Percentiles rank a stretch among this genome's conserved stretches.
Conservation (phyloP, 331 rosid genomes). For the Prunus yedoensis region DNA sequence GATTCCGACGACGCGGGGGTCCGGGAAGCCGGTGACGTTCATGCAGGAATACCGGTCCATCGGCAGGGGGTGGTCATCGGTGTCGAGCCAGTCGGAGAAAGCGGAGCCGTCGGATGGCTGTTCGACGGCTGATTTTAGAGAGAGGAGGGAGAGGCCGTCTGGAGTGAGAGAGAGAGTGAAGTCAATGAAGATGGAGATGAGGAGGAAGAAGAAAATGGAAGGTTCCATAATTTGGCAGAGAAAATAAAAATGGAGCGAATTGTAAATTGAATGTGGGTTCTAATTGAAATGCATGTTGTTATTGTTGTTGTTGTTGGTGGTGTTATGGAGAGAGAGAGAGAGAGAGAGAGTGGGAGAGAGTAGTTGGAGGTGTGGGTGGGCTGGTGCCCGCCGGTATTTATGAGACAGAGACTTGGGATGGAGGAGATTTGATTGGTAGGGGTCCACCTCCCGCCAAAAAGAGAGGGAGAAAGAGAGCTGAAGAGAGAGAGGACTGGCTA, state of each 20-base stretch:
- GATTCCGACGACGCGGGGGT: conserved; percentile 82
- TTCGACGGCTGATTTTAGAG: conserved; percentile 88
- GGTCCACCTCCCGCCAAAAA: conserved; percentile 65
- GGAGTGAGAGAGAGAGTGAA: conserved; percentile 54
- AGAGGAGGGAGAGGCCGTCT: conserved; percentile 89
- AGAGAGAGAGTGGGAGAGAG: not conserved
- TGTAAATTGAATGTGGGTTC: not conserved
- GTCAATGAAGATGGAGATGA: not conserved
- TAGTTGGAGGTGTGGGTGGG: conserved; percentile 16
- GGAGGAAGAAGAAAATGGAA: not conserved
- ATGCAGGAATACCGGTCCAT: conserved; percentile 87
- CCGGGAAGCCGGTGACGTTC: conserved; percentile 56
- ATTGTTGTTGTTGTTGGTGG: not conserved
- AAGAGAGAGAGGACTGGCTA: conserved; percentile 5
- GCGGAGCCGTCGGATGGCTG: conserved; percentile 31
- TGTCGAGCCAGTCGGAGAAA: conserved; percentile 77
- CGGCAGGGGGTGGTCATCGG: conserved; percentile 69
- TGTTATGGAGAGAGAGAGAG: not conserved
- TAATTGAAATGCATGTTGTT: no score
- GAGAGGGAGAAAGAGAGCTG: not conserved
- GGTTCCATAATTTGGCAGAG: not conserved
- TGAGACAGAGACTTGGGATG: conserved; percentile 41
- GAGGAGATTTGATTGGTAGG: conserved; percentile 50
- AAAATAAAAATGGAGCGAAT: not conserved
- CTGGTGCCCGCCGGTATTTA: conserved; percentile 48